Percentiles rank a stretch among this genome's conserved stretches.
Conservation (phyloP, 306 rosid species). For the Luffa aegyptiaca region DNA sequence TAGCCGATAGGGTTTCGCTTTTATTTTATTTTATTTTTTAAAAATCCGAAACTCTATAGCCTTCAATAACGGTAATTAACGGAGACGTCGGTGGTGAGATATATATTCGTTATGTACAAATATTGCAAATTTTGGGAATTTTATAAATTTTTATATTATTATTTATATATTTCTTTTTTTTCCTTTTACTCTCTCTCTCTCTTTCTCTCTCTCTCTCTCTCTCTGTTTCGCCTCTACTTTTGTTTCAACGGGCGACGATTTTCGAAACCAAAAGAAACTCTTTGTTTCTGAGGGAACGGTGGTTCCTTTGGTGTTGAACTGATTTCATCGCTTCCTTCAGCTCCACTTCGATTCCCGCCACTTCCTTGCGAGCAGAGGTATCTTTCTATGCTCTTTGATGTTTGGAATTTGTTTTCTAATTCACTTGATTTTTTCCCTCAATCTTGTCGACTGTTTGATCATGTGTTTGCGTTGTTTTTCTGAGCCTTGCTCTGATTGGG, state of each 20-base stretch:
- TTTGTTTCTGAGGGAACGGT: constrained; percentile 17
- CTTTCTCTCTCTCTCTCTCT: constrained; percentile 4
- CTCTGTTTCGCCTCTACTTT: constrained; percentile 20
- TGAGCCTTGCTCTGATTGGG: background rate
- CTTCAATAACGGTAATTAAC: constrained; percentile 51
- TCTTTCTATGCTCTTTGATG: constrained; percentile 17
- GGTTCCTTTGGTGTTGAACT: constrained; percentile 17
- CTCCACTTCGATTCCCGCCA: constrained; percentile 74
- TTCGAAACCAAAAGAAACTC: constrained; percentile 56
- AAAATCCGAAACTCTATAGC: background rate
- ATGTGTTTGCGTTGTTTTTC: background rate
- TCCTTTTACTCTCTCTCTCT: background rate
- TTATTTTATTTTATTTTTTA: background rate
- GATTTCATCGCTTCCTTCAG: constrained; percentile 36
- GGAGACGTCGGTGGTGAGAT: constrained; percentile 74
- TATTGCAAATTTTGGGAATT: no score
- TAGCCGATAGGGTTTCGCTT: constrained; percentile 22
- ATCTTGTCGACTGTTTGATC: constrained; percentile 2
- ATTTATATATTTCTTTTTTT: background rate
- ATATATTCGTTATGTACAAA: constrained; percentile 44
- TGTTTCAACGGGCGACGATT: constrained; percentile 99
- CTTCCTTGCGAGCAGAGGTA: constrained; percentile 47
- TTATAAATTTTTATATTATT: background rate
- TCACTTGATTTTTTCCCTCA: constrained; percentile 9
- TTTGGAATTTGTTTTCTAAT: constrained; percentile 10